These are phyloP conservation scores for Cladosporium halotolerans DNA, from an alignment of 2,329 filamentous ascomycete species.

Conservation along the genomic window DNA sequence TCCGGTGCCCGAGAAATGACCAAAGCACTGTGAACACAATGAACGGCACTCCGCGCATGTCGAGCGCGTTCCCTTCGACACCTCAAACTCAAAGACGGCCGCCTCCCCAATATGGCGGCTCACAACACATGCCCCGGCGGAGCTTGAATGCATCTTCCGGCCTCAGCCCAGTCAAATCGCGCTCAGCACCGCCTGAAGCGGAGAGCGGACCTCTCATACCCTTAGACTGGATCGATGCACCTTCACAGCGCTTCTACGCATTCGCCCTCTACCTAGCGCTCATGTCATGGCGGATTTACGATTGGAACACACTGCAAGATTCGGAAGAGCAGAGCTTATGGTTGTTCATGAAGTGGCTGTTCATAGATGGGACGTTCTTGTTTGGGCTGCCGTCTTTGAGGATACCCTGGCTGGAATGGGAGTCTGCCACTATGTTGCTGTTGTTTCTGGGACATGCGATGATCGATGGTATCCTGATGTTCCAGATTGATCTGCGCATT, in stretches of 20 bases:
- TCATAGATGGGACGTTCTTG: slow-evolving; percentile 78
- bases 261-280: slow-evolving; percentile 71
- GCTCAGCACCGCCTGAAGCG: slow-evolving; percentile 19
- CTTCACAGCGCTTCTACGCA: slow-evolving; percentile 83
- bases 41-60: slow-evolving; percentile 14
- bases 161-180: slow-evolving; percentile 29
- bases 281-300: slow-evolving; percentile 77
- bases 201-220: slow-evolving; percentile 64
- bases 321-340: slow-evolving; percentile 82
- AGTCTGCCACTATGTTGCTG: slow-evolving; percentile 63
- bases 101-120: slow-evolving; percentile 19
- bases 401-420: slow-evolving; percentile 96
- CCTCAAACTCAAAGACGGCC: slow-evolving; percentile 43
- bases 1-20: background rate
- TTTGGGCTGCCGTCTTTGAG: slow-evolving; percentile 80
- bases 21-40: slow-evolving; percentile 9
- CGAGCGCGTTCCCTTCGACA: slow-evolving; percentile 65
- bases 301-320: slow-evolving; percentile 71
- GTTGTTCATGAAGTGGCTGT: slow-evolving; percentile 89
- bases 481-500: slow-evolving; percentile 74
- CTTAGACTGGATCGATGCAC: slow-evolving; percentile 74
- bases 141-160: slow-evolving; percentile 22
- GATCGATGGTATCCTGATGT: slow-evolving; percentile 84
- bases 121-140: slow-evolving; percentile 11
- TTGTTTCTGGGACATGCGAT: slow-evolving; percentile 67